These are phyloP conservation scores for Wolfiporia cocos DNA, from an alignment of 1,284 basidiomycete genomes.

Conservation along the genomic window DNA sequence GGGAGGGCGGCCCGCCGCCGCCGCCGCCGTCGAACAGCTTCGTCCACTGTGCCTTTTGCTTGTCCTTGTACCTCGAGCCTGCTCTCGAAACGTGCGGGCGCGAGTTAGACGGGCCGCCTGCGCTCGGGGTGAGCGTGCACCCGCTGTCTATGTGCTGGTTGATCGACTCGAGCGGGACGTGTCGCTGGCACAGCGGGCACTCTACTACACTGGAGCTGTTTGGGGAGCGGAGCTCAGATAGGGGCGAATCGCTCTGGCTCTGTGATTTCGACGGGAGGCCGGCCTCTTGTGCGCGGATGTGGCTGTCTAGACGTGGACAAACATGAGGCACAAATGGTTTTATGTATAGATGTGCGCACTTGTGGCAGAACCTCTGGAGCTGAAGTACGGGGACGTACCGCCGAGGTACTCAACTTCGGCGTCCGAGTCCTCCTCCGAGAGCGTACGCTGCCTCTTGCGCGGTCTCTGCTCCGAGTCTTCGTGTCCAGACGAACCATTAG, in stretches of 20 bases:
- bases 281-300: too few relatives aligned
- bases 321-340: too few relatives aligned
- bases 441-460: constrained; percentile 7
- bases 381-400: too few relatives aligned
- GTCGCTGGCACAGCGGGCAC: constrained; percentile 53
- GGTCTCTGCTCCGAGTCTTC: constrained; percentile 20
- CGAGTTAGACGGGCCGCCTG: background rate
- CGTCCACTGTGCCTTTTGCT: constrained; percentile 40
- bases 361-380: too few relatives aligned
- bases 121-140: constrained; percentile 28
- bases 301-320: too few relatives aligned
- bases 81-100: background rate
- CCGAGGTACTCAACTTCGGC: constrained; percentile 11
- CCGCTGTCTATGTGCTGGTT: constrained; percentile 57
- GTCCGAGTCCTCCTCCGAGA: constrained; percentile 9
- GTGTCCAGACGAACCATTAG: background rate
- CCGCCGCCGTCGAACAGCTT: constrained; percentile 36
- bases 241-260: too few relatives aligned
- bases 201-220: constrained; percentile 32
- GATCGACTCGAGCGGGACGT: constrained; percentile 38
- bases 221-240: too few relatives aligned
- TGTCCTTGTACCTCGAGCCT: constrained; percentile 12
- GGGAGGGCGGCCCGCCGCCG: background rate
- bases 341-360: too few relatives aligned
- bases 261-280: too few relatives aligned